phyloP scores from a whole-genome alignment of 129 eudicot species.

The Centaurea solstitialis region DNA sequence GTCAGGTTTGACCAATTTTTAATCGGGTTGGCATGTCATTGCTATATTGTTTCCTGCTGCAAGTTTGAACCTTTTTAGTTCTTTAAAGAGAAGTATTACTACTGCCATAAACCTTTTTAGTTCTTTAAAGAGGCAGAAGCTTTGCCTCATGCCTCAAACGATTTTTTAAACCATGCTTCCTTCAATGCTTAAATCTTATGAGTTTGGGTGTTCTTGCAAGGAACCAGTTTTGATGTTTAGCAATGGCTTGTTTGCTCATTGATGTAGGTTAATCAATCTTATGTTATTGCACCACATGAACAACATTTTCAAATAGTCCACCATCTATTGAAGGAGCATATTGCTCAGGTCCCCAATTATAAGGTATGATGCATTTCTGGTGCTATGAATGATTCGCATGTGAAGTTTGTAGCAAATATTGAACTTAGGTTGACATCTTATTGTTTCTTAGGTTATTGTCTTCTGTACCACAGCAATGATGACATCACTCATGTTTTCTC shows the following conservation, averaged over 20 bases:
- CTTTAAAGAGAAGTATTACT: neutral
- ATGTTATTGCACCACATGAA: constrained; percentile 74
- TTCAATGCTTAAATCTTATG: neutral
- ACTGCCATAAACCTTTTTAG: neutral
- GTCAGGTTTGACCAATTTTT: neutral
- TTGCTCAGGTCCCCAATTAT: constrained; percentile 55
- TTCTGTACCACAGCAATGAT: constrained; percentile 90
- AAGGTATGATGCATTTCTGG: constrained; percentile 51
- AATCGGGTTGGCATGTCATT: constrained; percentile 1
- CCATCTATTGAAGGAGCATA: constrained; percentile 71
- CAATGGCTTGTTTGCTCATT: constrained; percentile 2
- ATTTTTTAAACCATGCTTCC: neutral
- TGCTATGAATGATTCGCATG: neutral
- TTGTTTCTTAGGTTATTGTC: constrained; percentile 63
- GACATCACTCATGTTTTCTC: constrained; percentile 80
- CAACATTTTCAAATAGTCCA: constrained; percentile 72
- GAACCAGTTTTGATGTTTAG: constrained; percentile 13
- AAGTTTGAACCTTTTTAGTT: neutral
- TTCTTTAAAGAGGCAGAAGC: neutral
- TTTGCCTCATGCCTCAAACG: neutral
- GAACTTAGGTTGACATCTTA: neutral
- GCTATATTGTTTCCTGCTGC: constrained; percentile 8
- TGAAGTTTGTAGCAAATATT: neutral
- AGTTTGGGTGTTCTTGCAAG: neutral
- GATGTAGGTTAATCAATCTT: constrained; percentile 78